Evolutionary conservation across 1,284 basidiomycete genomes (phyloP).

Genomic region (Puccinia hordei): DNA sequence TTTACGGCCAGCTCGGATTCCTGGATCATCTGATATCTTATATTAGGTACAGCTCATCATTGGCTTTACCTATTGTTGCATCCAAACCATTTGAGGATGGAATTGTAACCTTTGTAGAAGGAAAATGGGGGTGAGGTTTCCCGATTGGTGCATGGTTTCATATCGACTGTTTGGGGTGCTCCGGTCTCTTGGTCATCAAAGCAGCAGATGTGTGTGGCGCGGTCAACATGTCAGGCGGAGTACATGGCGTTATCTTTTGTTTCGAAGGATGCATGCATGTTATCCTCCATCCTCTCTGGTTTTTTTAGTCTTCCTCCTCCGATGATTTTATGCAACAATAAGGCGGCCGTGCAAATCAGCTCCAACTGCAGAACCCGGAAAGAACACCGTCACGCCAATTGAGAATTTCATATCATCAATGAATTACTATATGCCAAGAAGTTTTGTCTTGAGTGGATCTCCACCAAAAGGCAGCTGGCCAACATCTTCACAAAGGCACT

Average conservation of each 20-base stretch:
- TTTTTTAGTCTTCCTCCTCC: not conserved
- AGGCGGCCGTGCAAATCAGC: not conserved
- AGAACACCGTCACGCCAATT: not conserved
- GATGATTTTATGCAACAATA: not conserved
- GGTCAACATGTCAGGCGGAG: not conserved
- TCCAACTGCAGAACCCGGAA: not conserved
- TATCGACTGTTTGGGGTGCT: not conserved
- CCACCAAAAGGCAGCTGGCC: not conserved
- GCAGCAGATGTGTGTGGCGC: not conserved
- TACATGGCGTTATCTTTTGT: constrained; percentile 13
- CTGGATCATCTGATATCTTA: not conserved
- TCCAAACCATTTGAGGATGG: too few species aligned
- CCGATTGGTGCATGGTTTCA: not conserved
- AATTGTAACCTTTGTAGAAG: constrained; percentile 1
- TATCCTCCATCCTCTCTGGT: not conserved
- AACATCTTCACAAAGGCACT: constrained; percentile 11
- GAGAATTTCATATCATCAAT: constrained; percentile 27
- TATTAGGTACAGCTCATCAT: too few species aligned
- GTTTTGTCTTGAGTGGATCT: not conserved
- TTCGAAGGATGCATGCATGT: not conserved
- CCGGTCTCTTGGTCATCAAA: not conserved
- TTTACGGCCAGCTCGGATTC: not conserved
- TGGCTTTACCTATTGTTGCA: too few species aligned
- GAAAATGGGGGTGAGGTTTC: constrained; percentile 10
- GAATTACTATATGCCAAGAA: not conserved